These are phyloP conservation scores for Candida glaebosa DNA, from an alignment of 805 yeast genomes.

Conservation along the genomic window DNA sequence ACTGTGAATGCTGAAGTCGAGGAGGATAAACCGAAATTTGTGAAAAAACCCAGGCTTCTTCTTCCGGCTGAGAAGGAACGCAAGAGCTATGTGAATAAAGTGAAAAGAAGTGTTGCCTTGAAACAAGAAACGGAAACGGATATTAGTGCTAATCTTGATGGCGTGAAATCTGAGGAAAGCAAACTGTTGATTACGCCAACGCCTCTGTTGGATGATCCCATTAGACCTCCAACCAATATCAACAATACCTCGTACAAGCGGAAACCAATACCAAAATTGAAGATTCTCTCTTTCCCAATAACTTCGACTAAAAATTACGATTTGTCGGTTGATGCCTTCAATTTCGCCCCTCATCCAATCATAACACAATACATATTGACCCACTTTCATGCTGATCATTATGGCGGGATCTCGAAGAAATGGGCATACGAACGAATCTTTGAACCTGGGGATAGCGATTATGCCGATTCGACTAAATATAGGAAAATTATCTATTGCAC, in stretches of 20 bases:
- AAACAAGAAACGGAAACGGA: slow-evolving; percentile 15
- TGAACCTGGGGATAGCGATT: slow-evolving; percentile 20
- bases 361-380: slow-evolving; percentile 59
- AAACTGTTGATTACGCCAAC: neutral
- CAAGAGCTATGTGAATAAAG: slow-evolving; percentile 9
- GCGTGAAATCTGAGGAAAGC: neutral
- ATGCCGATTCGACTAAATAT: slow-evolving; percentile 19
- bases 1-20: neutral
- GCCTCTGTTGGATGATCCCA: slow-evolving; percentile 1
- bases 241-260: slow-evolving; percentile 12
- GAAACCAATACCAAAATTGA: slow-evolving; percentile 51
- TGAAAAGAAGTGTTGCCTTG: slow-evolving; percentile 19
- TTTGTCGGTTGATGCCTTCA: slow-evolving; percentile 66
- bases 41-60: slow-evolving; percentile 4
- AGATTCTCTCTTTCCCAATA: slow-evolving; percentile 43
- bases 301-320: slow-evolving; percentile 21
- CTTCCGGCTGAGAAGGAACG: neutral
- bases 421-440: slow-evolving; percentile 56
- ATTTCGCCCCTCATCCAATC: slow-evolving; percentile 42
- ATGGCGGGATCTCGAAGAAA: slow-evolving; percentile 73
- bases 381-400: slow-evolving; percentile 94
- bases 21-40: slow-evolving; percentile 28
- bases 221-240: slow-evolving; percentile 13
- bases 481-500: slow-evolving; percentile 73
- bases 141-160: neutral